Percentiles rank a stretch among this genome's conserved stretches.
Conservation (phyloP, 2,329 filamentous ascomycete species). For the Fusarium annulatum region DNA sequence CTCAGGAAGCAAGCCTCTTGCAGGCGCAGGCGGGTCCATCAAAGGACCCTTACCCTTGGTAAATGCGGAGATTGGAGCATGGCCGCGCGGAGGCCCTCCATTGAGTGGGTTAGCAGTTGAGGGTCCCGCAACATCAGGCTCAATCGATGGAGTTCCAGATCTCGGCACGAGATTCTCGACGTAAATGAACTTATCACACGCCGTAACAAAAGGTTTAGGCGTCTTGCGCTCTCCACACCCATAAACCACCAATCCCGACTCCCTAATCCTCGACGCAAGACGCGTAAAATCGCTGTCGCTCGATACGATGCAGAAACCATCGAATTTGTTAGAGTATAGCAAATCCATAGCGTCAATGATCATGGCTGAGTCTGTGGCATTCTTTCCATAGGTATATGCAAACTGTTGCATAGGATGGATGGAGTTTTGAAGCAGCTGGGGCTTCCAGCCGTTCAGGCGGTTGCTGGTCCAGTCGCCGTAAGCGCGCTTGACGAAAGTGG, state of each 20-base stretch:
- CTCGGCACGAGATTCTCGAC: conserved; percentile 35
- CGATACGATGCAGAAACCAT: conserved; percentile 50
- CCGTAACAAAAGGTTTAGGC: conserved; percentile 47
- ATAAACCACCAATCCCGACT: conserved; percentile 38
- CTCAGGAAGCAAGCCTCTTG: too few species aligned
- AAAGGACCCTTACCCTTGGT: rapidly evolving
- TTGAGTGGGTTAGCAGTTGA: background rate
- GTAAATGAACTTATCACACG: conserved; percentile 51
- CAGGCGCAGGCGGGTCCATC: background rate
- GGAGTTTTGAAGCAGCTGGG: conserved; percentile 45
- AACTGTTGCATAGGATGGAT: conserved; percentile 53
- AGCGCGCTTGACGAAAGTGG: conserved; percentile 45
- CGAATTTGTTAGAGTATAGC: conserved; percentile 47
- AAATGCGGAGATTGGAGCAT: rapidly evolving
- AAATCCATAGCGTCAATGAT: conserved; percentile 54
- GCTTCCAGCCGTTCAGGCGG: conserved; percentile 47
- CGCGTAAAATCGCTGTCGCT: conserved; percentile 53
- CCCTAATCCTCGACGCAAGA: conserved; percentile 49
- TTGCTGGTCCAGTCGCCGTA: conserved; percentile 51
- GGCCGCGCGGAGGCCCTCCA: background rate
- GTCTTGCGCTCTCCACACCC: conserved; percentile 50
- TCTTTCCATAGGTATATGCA: conserved; percentile 51
- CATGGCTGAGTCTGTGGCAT: conserved; percentile 51
- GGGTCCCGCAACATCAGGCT: background rate
- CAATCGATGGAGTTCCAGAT: background rate